Percentiles rank a stretch among this genome's conserved stretches.
Evolutionary conservation across 768 basidiomycete genomes (phyloP).

Genomic region (Krasilnikovozyma curviuscula): DNA sequence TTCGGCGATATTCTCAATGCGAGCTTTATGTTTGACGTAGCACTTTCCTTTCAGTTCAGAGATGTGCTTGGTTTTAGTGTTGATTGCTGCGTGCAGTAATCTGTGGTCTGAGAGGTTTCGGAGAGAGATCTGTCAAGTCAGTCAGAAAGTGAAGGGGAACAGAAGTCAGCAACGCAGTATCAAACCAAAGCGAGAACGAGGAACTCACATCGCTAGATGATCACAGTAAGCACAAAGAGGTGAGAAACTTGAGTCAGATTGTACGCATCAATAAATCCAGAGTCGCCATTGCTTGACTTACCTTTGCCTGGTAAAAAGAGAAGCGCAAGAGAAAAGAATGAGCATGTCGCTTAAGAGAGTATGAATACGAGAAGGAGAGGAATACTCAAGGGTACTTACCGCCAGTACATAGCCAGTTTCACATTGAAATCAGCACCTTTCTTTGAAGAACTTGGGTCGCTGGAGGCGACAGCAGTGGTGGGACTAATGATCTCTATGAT

Average conservation of each 20-base stretch:
- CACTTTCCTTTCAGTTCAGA: conserved; percentile 82
- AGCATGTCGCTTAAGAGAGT: not conserved
- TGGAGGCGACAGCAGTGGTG: conserved; percentile 14
- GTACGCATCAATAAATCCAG: too few relatives aligned
- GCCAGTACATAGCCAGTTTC: conserved; percentile 32
- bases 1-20: conserved; percentile 67
- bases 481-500: conserved; percentile 92
- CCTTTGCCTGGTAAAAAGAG: not conserved
- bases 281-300: too few relatives aligned
- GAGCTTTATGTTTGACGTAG: conserved; percentile 84
- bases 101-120: conserved; percentile 77
- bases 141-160: not conserved
- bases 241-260: too few relatives aligned
- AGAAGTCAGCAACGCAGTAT: too few relatives aligned
- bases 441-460: not conserved
- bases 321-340: not conserved
- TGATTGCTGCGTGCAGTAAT: conserved; percentile 81
- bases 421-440: conserved; percentile 34
- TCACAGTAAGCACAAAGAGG: too few relatives aligned
- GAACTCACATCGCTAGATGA: too few relatives aligned
- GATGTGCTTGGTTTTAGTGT: conserved; percentile 88
- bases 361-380: conserved; percentile 72
- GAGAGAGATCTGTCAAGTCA: conserved; percentile 46
- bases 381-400: conserved; percentile 63
- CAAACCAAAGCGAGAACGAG: too few relatives aligned